Conservation (phyloP, 805 yeast species). For the Lipomyces chichibuensis region DNA sequence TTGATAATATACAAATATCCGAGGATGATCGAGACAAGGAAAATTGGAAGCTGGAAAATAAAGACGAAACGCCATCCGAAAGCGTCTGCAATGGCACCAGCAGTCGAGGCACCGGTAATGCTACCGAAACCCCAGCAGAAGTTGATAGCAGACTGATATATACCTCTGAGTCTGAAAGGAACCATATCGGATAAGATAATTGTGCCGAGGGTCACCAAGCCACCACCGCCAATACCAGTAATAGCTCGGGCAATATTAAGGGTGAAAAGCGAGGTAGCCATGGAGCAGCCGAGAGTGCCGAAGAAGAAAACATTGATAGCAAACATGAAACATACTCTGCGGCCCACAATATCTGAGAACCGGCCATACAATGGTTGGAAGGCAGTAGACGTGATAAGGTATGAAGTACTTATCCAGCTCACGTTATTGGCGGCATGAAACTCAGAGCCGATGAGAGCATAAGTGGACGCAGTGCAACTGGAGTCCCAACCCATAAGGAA, state of each 20-base stretch:
- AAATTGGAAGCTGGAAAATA: slow-evolving; percentile 47
- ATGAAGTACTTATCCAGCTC: slow-evolving; percentile 71
- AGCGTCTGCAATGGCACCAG: slow-evolving; percentile 56
- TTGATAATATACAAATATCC: slow-evolving; percentile 37
- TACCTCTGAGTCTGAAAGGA: slow-evolving; percentile 72
- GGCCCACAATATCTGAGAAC: slow-evolving; percentile 56
- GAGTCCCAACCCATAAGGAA: slow-evolving; percentile 55
- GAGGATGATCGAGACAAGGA: slow-evolving; percentile 47
- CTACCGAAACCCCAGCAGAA: slow-evolving; percentile 64
- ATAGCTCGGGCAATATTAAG: slow-evolving; percentile 55
- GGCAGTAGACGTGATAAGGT: slow-evolving; percentile 64
- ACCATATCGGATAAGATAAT: slow-evolving; percentile 77
- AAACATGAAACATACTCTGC: slow-evolving; percentile 46
- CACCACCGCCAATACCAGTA: slow-evolving; percentile 93
- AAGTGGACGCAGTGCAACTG: slow-evolving; percentile 55
- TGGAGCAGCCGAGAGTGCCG: slow-evolving; percentile 37
- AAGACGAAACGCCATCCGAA: slow-evolving; percentile 67
- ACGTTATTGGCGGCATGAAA: slow-evolving; percentile 53
- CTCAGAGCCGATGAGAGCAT: slow-evolving; percentile 53
- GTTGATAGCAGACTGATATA: slow-evolving; percentile 56
- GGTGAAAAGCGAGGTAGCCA: slow-evolving; percentile 35
- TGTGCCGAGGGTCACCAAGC: slow-evolving; percentile 74
- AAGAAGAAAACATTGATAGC: slow-evolving; percentile 33
- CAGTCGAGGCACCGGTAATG: slow-evolving; percentile 65
- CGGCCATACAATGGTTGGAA: slow-evolving; percentile 71